Percentiles rank a stretch among this genome's conserved stretches.
phyloP scores from a whole-genome alignment of 1,284 basidiomycete species.

The Acaromyces ingoldii region DNA sequence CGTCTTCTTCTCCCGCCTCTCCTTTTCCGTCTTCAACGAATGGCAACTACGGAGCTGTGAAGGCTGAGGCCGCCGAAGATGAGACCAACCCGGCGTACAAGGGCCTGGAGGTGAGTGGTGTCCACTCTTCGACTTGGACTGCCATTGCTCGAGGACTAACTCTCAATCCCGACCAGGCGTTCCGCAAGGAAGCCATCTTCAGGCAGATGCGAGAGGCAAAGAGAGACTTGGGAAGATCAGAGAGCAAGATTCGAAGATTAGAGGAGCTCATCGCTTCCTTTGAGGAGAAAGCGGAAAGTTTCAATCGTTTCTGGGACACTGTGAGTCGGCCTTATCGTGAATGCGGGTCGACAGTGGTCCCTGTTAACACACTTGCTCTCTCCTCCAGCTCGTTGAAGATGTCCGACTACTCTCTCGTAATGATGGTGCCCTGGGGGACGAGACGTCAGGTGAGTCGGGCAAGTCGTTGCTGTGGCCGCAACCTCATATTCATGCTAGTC shows the following conservation, averaged over 20 bases:
- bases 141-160: background rate
- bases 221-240: conserved; percentile 22
- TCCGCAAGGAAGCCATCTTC: conserved; percentile 47
- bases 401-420: conserved; percentile 7
- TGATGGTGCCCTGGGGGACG: conserved; percentile 6
- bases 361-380: background rate
- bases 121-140: background rate
- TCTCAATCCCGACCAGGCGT: conserved; percentile 23
- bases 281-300: conserved; percentile 14
- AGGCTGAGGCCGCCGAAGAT: conserved; percentile 22
- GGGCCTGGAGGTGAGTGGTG: conserved; percentile 21
- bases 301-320: conserved; percentile 23
- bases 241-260: conserved; percentile 11
- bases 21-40: background rate
- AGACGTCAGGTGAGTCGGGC: conserved; percentile 12
- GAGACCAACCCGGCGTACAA: conserved; percentile 23
- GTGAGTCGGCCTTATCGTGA: conserved; percentile 15
- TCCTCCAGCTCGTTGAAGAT: conserved; percentile 15
- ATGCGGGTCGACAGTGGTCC: no score
- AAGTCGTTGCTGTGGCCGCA: no score
- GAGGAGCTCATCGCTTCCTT: conserved; percentile 14
- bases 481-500: no score
- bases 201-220: conserved; percentile 36
- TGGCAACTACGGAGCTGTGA: conserved; percentile 14
- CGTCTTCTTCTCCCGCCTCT: background rate